These are phyloP conservation scores for Russula dissimulans DNA, from an alignment of 768 basidiomycete genomes.

Conservation along the genomic window DNA sequence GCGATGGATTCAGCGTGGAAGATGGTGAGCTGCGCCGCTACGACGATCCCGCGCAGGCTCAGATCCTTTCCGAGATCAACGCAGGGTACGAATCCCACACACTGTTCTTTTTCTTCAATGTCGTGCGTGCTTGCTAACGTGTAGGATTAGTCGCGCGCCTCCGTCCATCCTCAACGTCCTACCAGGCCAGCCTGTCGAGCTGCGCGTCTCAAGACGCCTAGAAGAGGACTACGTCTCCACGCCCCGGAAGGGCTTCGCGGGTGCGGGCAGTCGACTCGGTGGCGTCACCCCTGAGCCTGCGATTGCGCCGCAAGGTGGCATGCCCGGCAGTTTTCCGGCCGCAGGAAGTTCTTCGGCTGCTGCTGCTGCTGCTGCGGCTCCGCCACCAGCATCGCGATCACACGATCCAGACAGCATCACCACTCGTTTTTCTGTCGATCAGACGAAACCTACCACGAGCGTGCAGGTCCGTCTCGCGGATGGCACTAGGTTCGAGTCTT, in stretches of 20 bases:
- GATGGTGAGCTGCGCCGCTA: constrained; percentile 81
- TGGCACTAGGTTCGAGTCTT: constrained; percentile 59
- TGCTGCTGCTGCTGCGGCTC: not conserved
- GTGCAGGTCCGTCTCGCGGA: constrained; percentile 87
- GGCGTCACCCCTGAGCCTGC: constrained; percentile 49
- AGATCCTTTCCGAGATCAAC: constrained; percentile 66
- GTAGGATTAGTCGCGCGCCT: constrained; percentile 60
- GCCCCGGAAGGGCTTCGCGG: constrained; percentile 48
- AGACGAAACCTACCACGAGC: constrained; percentile 71
- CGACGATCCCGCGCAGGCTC: constrained; percentile 64
- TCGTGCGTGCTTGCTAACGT: too few species aligned
- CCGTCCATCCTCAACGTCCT: constrained; percentile 63
- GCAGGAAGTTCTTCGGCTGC: constrained; percentile 21
- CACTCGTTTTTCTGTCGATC: constrained; percentile 74
- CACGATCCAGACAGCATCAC: constrained; percentile 32
- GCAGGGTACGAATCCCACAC: constrained; percentile 44
- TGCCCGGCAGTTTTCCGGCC: constrained; percentile 57
- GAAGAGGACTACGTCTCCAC: constrained; percentile 61
- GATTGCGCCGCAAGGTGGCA: constrained; percentile 22
- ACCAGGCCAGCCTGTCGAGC: constrained; percentile 73
- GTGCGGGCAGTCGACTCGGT: constrained; percentile 75
- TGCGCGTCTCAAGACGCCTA: constrained; percentile 63
- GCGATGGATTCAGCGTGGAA: constrained; percentile 86
- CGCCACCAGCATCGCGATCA: not conserved
- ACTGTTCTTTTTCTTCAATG: not conserved